Conservation (phyloP, 768 basidiomycete species). For the Russula earlei region DNA sequence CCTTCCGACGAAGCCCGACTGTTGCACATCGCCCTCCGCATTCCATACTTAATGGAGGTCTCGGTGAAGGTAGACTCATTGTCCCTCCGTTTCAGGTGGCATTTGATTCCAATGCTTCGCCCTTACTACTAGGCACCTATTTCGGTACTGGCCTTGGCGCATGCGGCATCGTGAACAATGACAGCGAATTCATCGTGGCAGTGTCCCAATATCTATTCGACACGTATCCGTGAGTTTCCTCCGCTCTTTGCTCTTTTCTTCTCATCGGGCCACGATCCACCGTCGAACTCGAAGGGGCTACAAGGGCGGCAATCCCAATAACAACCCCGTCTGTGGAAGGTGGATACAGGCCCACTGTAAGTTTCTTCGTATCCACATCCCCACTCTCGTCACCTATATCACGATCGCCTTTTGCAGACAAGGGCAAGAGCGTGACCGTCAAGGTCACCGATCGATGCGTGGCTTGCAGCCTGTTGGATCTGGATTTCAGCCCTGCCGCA, state of each 20-base stretch:
- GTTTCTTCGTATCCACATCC: constrained; percentile 20
- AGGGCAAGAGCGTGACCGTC: constrained; percentile 41
- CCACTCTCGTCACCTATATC: no score
- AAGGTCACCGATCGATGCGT: constrained; percentile 53
- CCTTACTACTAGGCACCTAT: constrained; percentile 42
- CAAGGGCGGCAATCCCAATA: constrained; percentile 53
- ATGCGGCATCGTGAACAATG: constrained; percentile 49
- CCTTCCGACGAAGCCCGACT: no score
- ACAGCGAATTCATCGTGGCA: constrained; percentile 46
- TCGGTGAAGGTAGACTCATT: no score
- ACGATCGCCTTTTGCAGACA: no score
- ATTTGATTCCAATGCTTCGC: no score
- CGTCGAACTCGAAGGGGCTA: constrained; percentile 36
- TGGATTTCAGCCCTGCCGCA: constrained; percentile 56
- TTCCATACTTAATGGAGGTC: no score
- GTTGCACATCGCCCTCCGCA: no score
- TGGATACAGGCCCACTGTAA: constrained; percentile 40
- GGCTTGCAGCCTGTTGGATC: constrained; percentile 40
- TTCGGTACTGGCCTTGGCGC: constrained; percentile 54
- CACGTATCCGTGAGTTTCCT: constrained; percentile 41
- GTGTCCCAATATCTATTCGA: constrained; percentile 50
- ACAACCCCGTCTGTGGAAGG: constrained; percentile 61
- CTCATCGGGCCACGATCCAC: background rate
- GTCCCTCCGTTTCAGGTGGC: no score
- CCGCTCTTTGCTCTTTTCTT: background rate